Percentiles rank a stretch among this genome's conserved stretches.
Evolutionary conservation across 352 stramenopile species (phyloP).

Genomic region (Phytophthora niederhauseri): DNA sequence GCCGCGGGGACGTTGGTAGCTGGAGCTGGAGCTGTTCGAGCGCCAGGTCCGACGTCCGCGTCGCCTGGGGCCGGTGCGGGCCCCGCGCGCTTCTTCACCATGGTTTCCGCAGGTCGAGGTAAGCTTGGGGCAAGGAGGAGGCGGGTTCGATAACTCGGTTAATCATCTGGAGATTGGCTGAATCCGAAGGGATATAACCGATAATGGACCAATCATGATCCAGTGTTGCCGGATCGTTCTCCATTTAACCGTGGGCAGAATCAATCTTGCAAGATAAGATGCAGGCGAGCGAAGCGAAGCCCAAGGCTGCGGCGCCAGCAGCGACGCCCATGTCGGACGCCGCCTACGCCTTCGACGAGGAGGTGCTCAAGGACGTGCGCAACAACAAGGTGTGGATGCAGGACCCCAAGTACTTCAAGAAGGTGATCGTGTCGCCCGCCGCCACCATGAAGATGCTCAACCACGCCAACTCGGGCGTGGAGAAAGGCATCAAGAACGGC

Average conservation of each 20-base stretch:
- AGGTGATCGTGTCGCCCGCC: constrained; percentile 94
- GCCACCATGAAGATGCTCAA: constrained; percentile 98
- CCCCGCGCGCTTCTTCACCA: constrained; percentile 54
- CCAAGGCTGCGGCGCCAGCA: constrained; percentile 5
- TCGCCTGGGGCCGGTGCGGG: constrained; percentile 18
- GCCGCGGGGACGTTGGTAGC: not conserved
- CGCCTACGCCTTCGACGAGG: constrained; percentile 84
- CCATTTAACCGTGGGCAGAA: constrained; percentile 16
- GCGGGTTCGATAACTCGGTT: not conserved
- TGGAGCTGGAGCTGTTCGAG: constrained; percentile 1
- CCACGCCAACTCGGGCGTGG: constrained; percentile 97
- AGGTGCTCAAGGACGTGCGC: constrained; percentile 86
- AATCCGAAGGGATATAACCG: not conserved
- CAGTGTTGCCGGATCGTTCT: not conserved
- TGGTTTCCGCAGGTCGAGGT: constrained; percentile 21
- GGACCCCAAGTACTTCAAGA: constrained; percentile 96
- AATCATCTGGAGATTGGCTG: not conserved
- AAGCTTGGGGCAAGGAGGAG: not conserved
- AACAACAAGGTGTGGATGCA: constrained; percentile 92
- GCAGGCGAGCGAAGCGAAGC: constrained; percentile 35
- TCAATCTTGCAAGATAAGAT: constrained; percentile 22
- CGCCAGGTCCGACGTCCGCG: constrained; percentile 3
- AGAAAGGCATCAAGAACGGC: constrained; percentile 96
- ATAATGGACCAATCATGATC: not conserved
- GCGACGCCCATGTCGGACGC: constrained; percentile 56